Evolutionary conservation across 73 alveolate species (phyloP).

Genomic region (Paramecium pentaurelia): DNA sequence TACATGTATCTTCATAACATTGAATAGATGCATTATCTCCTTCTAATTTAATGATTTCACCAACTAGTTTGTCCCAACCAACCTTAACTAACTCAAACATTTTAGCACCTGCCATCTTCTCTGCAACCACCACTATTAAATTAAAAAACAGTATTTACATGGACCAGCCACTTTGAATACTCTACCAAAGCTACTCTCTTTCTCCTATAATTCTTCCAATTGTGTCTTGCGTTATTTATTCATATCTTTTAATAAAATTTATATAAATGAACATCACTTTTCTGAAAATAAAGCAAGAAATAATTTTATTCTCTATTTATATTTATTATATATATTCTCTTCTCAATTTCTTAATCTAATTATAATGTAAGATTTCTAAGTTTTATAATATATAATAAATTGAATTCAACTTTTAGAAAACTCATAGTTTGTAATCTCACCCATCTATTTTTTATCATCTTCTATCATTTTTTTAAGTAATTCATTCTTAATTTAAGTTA

Average conservation of each 20-base stretch:
- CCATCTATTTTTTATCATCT: background rate
- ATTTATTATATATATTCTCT: background rate
- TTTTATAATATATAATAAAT: background rate
- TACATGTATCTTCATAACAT: constrained; percentile 97
- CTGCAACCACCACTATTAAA: constrained; percentile 92
- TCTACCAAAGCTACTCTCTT: constrained; percentile 57
- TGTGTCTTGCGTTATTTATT: constrained; percentile 33
- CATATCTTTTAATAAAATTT: background rate
- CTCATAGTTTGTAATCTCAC: background rate
- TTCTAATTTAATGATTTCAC: constrained; percentile 98
- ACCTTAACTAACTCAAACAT: constrained; percentile 98
- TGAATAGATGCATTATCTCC: constrained; percentile 98
- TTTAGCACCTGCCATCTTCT: constrained; percentile 98
- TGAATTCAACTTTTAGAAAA: background rate
- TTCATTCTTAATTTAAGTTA: constrained; percentile 27
- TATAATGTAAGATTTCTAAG: background rate
- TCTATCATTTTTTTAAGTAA: constrained; percentile 10
- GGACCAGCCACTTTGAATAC: constrained; percentile 67
- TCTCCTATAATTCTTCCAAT: constrained; percentile 58
- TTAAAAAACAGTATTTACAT: constrained; percentile 1
- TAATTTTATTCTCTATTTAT: background rate
- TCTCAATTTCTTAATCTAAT: background rate
- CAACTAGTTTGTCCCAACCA: constrained; percentile 98
- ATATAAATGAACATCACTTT: background rate
- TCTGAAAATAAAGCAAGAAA: background rate